These are phyloP conservation scores for Adansonia rubrostipa DNA, from an alignment of 441 rosid genomes.

Conservation along the genomic window DNA sequence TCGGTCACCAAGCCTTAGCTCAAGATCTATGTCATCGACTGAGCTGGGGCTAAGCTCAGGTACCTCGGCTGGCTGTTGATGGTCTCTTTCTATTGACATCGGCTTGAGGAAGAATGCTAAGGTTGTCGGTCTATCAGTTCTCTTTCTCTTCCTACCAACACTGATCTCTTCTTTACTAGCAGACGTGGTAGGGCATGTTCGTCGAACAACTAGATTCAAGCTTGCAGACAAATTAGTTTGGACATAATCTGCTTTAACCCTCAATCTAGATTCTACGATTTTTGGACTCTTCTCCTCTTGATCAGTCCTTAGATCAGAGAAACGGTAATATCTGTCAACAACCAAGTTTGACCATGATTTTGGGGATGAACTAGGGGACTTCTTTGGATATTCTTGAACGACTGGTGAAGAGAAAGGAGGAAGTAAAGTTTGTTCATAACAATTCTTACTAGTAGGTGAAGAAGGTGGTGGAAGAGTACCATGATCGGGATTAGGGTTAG, in stretches of 20 bases:
- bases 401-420: slow-evolving; percentile 46
- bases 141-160: slow-evolving; percentile 52
- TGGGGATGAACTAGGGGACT: slow-evolving; percentile 37
- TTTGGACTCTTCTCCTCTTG: slow-evolving; percentile 40
- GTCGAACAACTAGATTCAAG: slow-evolving; percentile 61
- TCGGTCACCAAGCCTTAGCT: slow-evolving; percentile 82
- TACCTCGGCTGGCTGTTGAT: slow-evolving; percentile 41
- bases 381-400: slow-evolving; percentile 35
- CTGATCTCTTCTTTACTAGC: slow-evolving; percentile 39
- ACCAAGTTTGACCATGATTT: slow-evolving; percentile 40
- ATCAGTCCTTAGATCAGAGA: slow-evolving; percentile 36
- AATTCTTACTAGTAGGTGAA: slow-evolving; percentile 35
- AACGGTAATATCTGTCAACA: slow-evolving; percentile 32
- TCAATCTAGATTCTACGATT: slow-evolving; percentile 38
- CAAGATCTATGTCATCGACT: slow-evolving; percentile 87
- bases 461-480: slow-evolving; percentile 42
- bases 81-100: slow-evolving; percentile 43
- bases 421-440: slow-evolving; percentile 28
- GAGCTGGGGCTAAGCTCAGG: slow-evolving; percentile 41
- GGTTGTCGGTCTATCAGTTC: slow-evolving; percentile 35
- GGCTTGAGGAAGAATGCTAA: slow-evolving; percentile 52
- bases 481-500: slow-evolving; percentile 65
- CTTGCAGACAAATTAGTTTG: slow-evolving; percentile 55
- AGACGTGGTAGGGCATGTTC: slow-evolving; percentile 39
- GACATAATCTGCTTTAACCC: slow-evolving; percentile 36